Evolutionary conservation across 169 alveolate species (phyloP).

Genomic region (Perkinsus olseni): DNA sequence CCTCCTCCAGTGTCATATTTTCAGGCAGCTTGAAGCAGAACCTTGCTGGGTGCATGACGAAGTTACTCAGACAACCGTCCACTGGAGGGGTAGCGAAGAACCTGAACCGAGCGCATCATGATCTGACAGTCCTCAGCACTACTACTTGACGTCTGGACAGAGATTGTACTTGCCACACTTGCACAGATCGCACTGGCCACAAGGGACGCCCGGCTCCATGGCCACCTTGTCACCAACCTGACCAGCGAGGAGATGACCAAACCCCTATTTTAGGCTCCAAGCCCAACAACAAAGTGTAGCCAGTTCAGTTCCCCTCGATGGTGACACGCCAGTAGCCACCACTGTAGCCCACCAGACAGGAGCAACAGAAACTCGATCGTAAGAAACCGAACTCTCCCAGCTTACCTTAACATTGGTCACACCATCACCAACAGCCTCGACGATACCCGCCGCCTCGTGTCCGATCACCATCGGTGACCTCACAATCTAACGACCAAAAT

Average conservation of each 20-base stretch:
- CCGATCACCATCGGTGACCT: not conserved
- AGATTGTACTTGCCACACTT: slow-evolving; percentile 2
- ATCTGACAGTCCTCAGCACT: not conserved
- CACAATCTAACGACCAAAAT: not conserved
- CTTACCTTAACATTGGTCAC: not conserved
- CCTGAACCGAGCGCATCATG: not conserved
- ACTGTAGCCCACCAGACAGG: not conserved
- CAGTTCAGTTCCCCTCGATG: no score
- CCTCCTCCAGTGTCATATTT: not conserved
- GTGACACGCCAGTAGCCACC: not conserved
- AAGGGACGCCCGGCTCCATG: slow-evolving; percentile 5
- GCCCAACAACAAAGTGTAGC: no score
- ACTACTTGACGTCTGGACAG: not conserved
- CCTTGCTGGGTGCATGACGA: not conserved
- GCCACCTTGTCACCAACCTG: slow-evolving; percentile 11
- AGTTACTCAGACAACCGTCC: not conserved
- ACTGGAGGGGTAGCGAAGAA: slow-evolving; percentile 11
- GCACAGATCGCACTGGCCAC: not conserved
- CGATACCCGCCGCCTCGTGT: not conserved
- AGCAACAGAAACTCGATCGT: not conserved
- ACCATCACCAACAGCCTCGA: not conserved
- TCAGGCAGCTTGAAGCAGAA: slow-evolving; percentile 10
- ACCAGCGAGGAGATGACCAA: not conserved
- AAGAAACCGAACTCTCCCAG: no score
- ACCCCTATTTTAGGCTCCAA: not conserved